phyloP scores from a whole-genome alignment of 495 filamentous ascomycete genomes.

The Letharia columbiana region DNA sequence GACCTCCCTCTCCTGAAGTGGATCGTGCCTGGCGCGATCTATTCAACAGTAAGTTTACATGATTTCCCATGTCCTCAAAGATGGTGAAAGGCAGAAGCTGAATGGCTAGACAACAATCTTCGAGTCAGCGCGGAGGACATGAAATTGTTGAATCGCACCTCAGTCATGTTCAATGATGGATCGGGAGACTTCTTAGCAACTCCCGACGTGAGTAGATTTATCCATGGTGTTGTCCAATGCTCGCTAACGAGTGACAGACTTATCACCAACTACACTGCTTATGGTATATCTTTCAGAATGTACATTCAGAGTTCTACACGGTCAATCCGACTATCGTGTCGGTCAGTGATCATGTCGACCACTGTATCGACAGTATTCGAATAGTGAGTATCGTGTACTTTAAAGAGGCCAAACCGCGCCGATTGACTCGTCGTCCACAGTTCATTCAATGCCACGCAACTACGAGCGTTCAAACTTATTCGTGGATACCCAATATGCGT shows the following conservation, averaged over 20 bases:
- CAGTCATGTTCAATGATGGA: background rate
- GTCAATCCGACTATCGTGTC: background rate
- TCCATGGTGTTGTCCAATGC: too few species aligned
- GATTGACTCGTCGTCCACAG: background rate
- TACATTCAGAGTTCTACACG: background rate
- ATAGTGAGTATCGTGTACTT: background rate
- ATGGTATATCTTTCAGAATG: background rate
- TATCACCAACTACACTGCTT: constrained; percentile 4
- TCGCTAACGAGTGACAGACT: background rate
- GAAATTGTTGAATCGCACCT: background rate
- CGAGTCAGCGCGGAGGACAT: background rate
- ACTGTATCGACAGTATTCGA: constrained; percentile 3
- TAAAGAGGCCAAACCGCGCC: background rate
- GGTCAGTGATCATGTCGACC: background rate
- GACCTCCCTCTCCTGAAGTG: background rate
- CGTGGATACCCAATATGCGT: background rate
- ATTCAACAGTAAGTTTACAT: background rate
- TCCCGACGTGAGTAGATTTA: background rate
- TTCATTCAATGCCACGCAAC: background rate
- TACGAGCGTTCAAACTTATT: constrained; percentile 3
- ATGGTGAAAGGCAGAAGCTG: too few species aligned
- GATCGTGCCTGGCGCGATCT: constrained; percentile 2
- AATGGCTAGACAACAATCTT: background rate
- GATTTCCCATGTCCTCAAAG: too few species aligned
- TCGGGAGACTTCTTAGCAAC: background rate